These are phyloP conservation scores for Acanthamoeba castellanii DNA, from an alignment of 208 protist species.

Conservation along the genomic window DNA sequence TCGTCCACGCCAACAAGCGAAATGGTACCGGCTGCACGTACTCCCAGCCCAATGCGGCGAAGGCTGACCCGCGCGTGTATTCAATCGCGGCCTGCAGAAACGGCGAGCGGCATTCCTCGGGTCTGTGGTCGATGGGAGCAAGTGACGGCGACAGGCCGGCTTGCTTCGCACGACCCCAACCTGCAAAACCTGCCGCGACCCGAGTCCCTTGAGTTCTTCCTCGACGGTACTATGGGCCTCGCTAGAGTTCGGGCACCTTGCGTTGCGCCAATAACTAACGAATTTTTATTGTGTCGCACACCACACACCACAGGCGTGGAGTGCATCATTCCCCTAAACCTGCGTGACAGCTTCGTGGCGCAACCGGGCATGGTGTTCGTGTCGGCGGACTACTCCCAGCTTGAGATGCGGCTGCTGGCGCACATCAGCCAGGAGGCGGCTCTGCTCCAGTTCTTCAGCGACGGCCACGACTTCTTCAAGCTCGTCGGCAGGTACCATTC, in stretches of 20 bases:
- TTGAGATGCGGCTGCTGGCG: constrained; percentile 72
- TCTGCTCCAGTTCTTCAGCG: constrained; percentile 22
- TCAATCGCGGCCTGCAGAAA: neutral
- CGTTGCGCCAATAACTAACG: neutral
- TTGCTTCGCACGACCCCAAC: constrained; percentile 65
- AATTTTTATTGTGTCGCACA: neutral
- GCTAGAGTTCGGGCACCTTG: neutral
- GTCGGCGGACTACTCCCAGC: constrained; percentile 69
- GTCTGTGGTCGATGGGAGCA: neutral
- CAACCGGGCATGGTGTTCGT: constrained; percentile 12
- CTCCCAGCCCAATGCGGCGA: neutral
- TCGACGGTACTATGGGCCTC: neutral
- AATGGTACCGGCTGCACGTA: neutral
- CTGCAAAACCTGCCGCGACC: constrained; percentile 65
- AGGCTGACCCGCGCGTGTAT: neutral
- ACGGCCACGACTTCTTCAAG: constrained; percentile 68
- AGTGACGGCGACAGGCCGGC: constrained; percentile 57
- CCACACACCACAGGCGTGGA: neutral
- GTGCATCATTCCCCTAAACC: constrained; percentile 3
- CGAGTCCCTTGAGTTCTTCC: constrained; percentile 49
- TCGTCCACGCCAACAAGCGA: neutral
- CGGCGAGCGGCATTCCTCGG: neutral
- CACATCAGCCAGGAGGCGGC: constrained; percentile 41
- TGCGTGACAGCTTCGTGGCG: constrained; percentile 44
- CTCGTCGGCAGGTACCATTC: constrained; percentile 56